Conservation (phyloP, 2,329 filamentous ascomycete species). For the Penicillium sp. region DNA sequence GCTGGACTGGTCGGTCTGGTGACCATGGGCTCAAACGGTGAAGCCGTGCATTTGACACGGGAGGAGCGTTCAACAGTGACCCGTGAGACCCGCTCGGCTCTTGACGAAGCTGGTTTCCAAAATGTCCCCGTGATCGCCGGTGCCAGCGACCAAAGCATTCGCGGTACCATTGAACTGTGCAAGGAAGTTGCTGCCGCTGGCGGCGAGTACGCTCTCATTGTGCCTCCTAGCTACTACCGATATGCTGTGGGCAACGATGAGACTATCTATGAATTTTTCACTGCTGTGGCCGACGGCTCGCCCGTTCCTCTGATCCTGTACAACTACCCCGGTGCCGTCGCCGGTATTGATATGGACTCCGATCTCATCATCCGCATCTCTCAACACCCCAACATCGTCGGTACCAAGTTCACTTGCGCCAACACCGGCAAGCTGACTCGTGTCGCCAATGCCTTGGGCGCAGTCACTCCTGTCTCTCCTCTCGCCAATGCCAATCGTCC, state of each 20-base stretch:
- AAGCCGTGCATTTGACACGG: conserved; percentile 81
- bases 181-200: conserved; percentile 69
- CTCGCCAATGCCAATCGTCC: conserved; percentile 32
- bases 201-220: conserved; percentile 77
- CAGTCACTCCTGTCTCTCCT: conserved; percentile 63
- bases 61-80: conserved; percentile 78
- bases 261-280: conserved; percentile 74
- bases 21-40: conserved; percentile 88
- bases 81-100: conserved; percentile 75
- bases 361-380: conserved; percentile 81
- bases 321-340: conserved; percentile 88
- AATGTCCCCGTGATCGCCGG: conserved; percentile 81
- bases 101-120: conserved; percentile 77
- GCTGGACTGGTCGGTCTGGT: conserved; percentile 81
- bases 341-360: conserved; percentile 87
- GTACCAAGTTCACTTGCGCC: conserved; percentile 90
- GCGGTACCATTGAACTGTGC: conserved; percentile 76
- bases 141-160: conserved; percentile 79
- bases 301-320: conserved; percentile 82
- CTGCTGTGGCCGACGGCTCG: conserved; percentile 72
- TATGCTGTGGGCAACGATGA: conserved; percentile 72
- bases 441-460: conserved; percentile 73
- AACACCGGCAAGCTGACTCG: conserved; percentile 88
- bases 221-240: conserved; percentile 84
- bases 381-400: conserved; percentile 80